These are phyloP conservation scores for Antrodiella citrinella DNA, from an alignment of 768 basidiomycete genomes.

Conservation along the genomic window DNA sequence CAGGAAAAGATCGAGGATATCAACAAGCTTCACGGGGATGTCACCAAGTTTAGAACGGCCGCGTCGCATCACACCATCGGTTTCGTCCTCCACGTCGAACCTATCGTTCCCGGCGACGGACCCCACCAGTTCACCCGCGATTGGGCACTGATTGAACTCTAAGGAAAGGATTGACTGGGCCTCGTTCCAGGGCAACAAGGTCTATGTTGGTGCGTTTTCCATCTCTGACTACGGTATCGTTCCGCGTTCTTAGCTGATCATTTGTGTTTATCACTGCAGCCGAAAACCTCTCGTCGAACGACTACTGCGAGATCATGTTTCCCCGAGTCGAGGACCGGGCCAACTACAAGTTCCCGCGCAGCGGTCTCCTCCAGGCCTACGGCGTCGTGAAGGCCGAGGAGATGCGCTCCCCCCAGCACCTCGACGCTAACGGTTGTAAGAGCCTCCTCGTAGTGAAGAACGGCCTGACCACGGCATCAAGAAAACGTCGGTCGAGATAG, in stretches of 20 bases:
- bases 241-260: background rate
- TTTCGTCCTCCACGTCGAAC: constrained; percentile 22
- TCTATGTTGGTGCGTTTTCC: constrained; percentile 14
- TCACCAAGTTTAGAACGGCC: constrained; percentile 18
- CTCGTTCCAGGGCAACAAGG: constrained; percentile 26
- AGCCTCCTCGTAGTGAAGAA: constrained; percentile 19
- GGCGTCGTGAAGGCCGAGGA: constrained; percentile 16
- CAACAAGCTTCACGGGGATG: constrained; percentile 21
- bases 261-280: constrained; percentile 1
- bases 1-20: constrained; percentile 17
- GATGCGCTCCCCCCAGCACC: constrained; percentile 15
- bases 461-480: constrained; percentile 12
- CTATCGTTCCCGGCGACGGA: constrained; percentile 19
- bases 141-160: constrained; percentile 27
- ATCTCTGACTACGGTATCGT: background rate
- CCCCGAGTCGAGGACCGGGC: constrained; percentile 8
- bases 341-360: constrained; percentile 16
- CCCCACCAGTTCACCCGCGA: constrained; percentile 24
- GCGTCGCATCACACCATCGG: constrained; percentile 26
- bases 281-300: constrained; percentile 6
- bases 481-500: constrained; percentile 12
- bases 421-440: constrained; percentile 18
- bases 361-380: constrained; percentile 14
- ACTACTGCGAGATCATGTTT: constrained; percentile 9
- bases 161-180: constrained; percentile 25